Conservation (phyloP, 2,329 filamentous ascomycete species). For the Hymenoscyphus scutula region DNA sequence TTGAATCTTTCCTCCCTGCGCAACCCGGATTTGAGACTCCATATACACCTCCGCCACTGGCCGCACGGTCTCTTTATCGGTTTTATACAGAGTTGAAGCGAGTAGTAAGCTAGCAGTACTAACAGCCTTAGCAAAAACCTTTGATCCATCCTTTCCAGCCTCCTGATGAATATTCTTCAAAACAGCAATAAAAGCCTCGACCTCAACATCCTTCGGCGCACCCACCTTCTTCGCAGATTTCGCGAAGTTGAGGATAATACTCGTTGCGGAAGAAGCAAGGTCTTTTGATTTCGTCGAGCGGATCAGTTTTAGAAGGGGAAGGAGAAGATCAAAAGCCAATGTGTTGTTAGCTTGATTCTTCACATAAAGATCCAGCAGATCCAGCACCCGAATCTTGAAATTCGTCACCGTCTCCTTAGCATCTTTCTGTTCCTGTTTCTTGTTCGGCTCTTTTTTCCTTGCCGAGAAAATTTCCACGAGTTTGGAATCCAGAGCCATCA, state of each 20-base stretch:
- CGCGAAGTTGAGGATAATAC: slow-evolving; percentile 70
- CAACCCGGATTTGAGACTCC: slow-evolving; percentile 59
- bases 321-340: slow-evolving; percentile 65
- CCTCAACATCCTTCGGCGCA: slow-evolving; percentile 44
- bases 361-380: slow-evolving; percentile 81
- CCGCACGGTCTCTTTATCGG: slow-evolving; percentile 51
- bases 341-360: slow-evolving; percentile 71
- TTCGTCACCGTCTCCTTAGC: slow-evolving; percentile 87
- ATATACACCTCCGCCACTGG: slow-evolving; percentile 63
- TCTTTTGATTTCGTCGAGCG: slow-evolving; percentile 75
- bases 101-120: slow-evolving; percentile 70
- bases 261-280: slow-evolving; percentile 68
- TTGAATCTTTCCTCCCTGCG: slow-evolving; percentile 58
- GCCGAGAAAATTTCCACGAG: slow-evolving; percentile 84
- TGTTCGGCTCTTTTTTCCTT: slow-evolving; percentile 61
- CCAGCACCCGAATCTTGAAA: slow-evolving; percentile 92
- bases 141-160: slow-evolving; percentile 60
- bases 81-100: slow-evolving; percentile 57
- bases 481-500: slow-evolving; percentile 83
- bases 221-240: slow-evolving; percentile 58
- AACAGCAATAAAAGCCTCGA: slow-evolving; percentile 44
- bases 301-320: slow-evolving; percentile 74
- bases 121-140: slow-evolving; percentile 70
- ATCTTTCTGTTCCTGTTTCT: slow-evolving; percentile 82
- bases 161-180: slow-evolving; percentile 68